A percentile compares a stretch with the other conserved stretches of the same genome.
Evolutionary conservation across 2,329 filamentous ascomycete species (phyloP).

Genomic region (Blumeria graminis): DNA sequence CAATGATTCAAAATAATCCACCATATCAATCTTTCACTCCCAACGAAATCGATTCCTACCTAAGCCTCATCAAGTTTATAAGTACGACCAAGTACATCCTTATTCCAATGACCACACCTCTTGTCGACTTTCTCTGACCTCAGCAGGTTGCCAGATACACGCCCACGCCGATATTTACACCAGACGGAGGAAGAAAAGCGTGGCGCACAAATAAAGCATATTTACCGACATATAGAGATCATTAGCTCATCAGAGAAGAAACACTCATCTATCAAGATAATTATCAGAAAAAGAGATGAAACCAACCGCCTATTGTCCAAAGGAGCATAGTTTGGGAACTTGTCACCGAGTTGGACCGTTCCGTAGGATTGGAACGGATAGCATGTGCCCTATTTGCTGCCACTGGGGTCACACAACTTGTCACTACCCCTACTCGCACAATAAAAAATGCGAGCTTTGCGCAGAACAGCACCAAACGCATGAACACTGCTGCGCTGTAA

Average conservation of each 20-base stretch:
- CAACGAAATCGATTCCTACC: too few relatives aligned
- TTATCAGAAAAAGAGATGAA: background rate
- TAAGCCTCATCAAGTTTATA: too few relatives aligned
- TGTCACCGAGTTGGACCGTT: background rate
- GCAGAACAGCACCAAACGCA: background rate
- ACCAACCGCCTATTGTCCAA: background rate
- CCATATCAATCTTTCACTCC: too few relatives aligned
- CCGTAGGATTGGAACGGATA: background rate
- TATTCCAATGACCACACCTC: too few relatives aligned
- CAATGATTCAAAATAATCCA: too few relatives aligned
- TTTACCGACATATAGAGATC: background rate
- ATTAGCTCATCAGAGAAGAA: background rate
- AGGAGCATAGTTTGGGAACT: background rate
- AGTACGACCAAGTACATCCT: too few relatives aligned
- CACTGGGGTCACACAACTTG: background rate
- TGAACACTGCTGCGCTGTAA: background rate
- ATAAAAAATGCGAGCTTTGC: background rate
- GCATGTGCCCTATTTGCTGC: background rate
- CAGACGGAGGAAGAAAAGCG: too few relatives aligned
- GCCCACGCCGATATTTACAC: too few relatives aligned
- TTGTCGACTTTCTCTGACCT: too few relatives aligned
- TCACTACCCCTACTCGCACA: background rate
- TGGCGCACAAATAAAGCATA: too few relatives aligned
- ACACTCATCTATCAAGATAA: background rate
- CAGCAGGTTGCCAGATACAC: too few relatives aligned